Evolutionary conservation across 2,329 filamentous ascomycete genomes (phyloP), one percentile per base, ranked within the genome.

Genomic region (Coniochaeta ligniaria): DNA sequence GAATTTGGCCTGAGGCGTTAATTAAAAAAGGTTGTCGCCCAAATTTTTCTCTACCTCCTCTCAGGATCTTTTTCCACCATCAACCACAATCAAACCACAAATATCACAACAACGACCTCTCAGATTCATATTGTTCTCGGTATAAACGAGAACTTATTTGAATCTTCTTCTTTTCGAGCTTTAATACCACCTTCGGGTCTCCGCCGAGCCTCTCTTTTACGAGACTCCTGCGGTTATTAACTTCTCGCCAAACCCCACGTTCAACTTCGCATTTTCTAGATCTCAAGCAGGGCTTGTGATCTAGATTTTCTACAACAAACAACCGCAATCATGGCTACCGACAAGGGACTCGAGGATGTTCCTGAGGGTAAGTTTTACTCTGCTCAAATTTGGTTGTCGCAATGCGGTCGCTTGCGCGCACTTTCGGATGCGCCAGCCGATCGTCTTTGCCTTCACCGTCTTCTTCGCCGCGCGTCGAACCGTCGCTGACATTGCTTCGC

Each of bases 341-440:
- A 92, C 73, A 96, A 96, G 86, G 94, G 94, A 85, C 92, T 98
- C 83, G 93, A 97, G 85, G 94, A 98, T 79, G 89, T 96, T 81
- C 89, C 91, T 77, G 92, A 96, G 85, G 86, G 92, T 96, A 84
- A 83, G 91, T 87, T 65, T 24, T 24, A 36, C 12, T 57, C 31
- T 22, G 5, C 16, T 24, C 54, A 3, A 38, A 24, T 8, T n/a
- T 22, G 31, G 17, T 22, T 12, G 28, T 57, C 54, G 54, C 54
- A 35, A 35, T 38, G 54, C 17, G 31, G 31, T 36, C 31, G 28
- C 31, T 35, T 36, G 56, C 41, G 8, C 20, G 36, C 57, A 20
- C 22, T 17, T 26, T n/a, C 26, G 47, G 9, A 52, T 52, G 24
- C 50, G 45, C 36, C 43, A 20, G 60, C 57, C 47, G 45, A 50